Percentiles rank a stretch among this genome's conserved stretches.
Evolutionary conservation across 116 monocot species (phyloP).

Genomic region (Trichopus zeylanicus): DNA sequence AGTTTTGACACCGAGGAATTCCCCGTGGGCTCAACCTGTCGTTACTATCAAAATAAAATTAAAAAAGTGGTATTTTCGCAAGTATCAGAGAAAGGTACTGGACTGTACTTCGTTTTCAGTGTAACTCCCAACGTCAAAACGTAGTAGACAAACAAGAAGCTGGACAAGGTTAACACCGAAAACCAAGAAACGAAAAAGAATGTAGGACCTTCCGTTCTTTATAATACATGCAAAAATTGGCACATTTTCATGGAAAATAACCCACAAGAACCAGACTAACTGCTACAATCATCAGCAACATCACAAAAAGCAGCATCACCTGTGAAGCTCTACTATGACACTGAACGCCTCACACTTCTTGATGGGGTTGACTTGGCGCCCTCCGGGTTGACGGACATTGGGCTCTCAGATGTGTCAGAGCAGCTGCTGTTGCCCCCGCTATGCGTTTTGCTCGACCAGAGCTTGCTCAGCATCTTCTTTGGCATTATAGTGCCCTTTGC

Average conservation of each 20-base stretch:
- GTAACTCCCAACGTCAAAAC: no score
- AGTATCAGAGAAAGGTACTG: no score
- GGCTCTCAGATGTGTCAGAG: conserved; percentile 70
- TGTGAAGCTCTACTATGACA: conserved; percentile 19
- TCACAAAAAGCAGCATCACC: background rate
- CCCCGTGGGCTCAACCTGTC: no score
- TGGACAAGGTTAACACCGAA: background rate
- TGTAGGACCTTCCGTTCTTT: background rate
- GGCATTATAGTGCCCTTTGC: conserved; percentile 28
- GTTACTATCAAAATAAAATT: no score
- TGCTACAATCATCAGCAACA: no score
- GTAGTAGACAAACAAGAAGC: background rate
- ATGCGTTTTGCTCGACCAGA: conserved; percentile 40
- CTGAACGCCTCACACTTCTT: conserved; percentile 37
- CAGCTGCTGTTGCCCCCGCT: conserved; percentile 49
- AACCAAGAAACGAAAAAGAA: background rate
- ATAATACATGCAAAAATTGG: conserved; percentile 15
- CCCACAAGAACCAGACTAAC: no score
- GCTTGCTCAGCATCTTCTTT: conserved; percentile 56
- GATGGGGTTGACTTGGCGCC: conserved; percentile 40
- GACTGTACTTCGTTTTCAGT: no score
- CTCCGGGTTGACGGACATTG: conserved; percentile 31
- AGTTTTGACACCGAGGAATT: no score
- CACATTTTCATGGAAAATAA: background rate
- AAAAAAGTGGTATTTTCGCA: no score